Evolutionary conservation across 2,329 filamentous ascomycete genomes (phyloP).

Genomic region (Knufia petricola): DNA sequence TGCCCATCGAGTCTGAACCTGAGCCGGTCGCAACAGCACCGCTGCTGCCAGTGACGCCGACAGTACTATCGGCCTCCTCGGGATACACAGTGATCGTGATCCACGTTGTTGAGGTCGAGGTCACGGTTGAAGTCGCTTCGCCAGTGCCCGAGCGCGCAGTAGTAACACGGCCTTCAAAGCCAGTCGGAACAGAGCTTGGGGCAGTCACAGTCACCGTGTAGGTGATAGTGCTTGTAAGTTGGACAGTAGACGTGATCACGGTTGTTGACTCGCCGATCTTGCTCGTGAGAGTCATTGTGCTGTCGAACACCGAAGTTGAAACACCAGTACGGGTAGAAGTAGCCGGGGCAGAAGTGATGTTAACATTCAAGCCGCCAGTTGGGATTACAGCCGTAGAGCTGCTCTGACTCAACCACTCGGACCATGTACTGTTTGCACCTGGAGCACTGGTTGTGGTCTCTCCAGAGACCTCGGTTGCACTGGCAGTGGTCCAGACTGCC

Average conservation of each 20-base stretch:
- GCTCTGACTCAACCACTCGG: neutral
- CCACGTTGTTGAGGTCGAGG: neutral
- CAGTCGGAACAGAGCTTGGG: neutral
- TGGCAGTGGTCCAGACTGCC: neutral
- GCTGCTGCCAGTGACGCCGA: neutral
- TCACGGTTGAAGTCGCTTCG: neutral
- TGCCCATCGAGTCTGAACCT: too few relatives aligned
- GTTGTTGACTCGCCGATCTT: neutral
- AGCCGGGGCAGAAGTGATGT: neutral
- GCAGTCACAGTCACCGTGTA: constrained; percentile 2
- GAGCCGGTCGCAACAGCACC: neutral
- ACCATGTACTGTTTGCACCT: neutral
- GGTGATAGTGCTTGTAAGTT: constrained; percentile 1
- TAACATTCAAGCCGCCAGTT: neutral
- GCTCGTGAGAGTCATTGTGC: neutral
- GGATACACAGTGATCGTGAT: constrained; percentile 2
- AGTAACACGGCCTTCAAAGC: neutral
- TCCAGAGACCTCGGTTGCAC: neutral
- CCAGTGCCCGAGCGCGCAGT: neutral
- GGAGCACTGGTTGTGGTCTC: neutral
- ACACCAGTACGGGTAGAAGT: neutral
- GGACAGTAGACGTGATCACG: constrained; percentile 1
- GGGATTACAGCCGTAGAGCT: neutral
- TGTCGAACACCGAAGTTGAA: constrained; percentile 1
- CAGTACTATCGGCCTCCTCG: neutral